These are phyloP conservation scores for Monosporascus sp. DNA, from an alignment of 2,329 filamentous ascomycete species.

Conservation along the genomic window DNA sequence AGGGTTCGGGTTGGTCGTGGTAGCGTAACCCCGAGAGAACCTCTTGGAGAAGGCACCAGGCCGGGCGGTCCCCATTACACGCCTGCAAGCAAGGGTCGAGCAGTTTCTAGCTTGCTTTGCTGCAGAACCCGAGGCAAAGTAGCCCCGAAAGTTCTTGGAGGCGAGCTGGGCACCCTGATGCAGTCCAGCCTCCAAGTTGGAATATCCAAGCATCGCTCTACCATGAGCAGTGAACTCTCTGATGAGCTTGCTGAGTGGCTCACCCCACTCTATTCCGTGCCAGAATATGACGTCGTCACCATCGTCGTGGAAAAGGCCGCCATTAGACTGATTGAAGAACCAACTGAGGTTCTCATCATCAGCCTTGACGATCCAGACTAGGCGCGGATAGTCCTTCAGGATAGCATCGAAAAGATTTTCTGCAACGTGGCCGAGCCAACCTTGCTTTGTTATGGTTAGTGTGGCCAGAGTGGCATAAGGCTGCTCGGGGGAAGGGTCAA, in stretches of 20 bases:
- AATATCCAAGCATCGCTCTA: conserved; percentile 80
- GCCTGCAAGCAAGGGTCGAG: conserved; percentile 51
- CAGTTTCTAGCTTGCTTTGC: conserved; percentile 55
- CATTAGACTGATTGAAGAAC: conserved; percentile 97
- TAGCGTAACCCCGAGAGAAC: conserved; percentile 47
- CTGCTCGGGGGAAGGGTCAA: conserved; percentile 63
- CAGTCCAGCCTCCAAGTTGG: conserved; percentile 82
- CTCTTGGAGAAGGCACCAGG: conserved; percentile 19
- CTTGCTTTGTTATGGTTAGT: conserved; percentile 87
- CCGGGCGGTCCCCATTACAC: conserved; percentile 21
- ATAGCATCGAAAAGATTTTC: conserved; percentile 93
- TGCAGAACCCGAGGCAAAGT: no score
- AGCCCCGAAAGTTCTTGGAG: conserved; percentile 42
- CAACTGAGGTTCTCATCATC: conserved; percentile 95
- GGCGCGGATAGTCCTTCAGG: conserved; percentile 85
- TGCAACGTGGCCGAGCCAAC: conserved; percentile 89
- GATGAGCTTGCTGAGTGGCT: conserved; percentile 78
- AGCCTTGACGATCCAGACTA: conserved; percentile 95
- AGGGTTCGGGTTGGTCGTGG: conserved; percentile 79
- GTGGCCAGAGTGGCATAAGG: conserved; percentile 79
- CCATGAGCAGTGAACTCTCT: conserved; percentile 79
- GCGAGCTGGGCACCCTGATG: conserved; percentile 70
- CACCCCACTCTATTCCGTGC: conserved; percentile 79
- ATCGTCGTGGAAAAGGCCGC: conserved; percentile 64
- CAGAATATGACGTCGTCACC: conserved; percentile 92